Evolutionary conservation across 2,329 filamentous ascomycete species (phyloP), one percentile per base, ranked within the genome.

Genomic region (Aspergillus sp.): DNA sequence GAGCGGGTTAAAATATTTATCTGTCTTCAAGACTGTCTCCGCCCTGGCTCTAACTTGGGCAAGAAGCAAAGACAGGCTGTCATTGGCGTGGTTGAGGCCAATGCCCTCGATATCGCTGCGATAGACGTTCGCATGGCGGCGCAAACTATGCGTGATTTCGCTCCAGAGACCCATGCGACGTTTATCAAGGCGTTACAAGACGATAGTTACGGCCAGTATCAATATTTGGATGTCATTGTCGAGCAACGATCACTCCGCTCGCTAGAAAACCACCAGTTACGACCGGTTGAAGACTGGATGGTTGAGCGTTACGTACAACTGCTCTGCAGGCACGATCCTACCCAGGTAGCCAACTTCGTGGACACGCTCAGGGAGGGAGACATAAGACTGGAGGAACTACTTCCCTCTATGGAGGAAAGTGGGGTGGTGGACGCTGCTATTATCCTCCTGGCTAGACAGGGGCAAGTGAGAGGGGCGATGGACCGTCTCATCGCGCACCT

Each of bases 381-480:
- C 69, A 77, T 99, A 27, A 84, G 87, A 23, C 82, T 99, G 0
- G 90, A 95, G 12, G 84, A 86, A 52, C 82, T 99, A 1, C 80
- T 99, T 7, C 92, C 93, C 4, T 87, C 88, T 0, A 91, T 99
- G 81, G 96, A 99, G 73, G 85, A 89, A 61, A 92, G 88, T 43
- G 93, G 93, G 1, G 90, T 95, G 5, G 86, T 99, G 46, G 95
- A 99, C 77, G 96, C 93, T 4, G 93, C 92, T 1, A 90, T 99
- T 6, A 86, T 96, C 2, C 81, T 99, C 9, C 89, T 99, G 82
- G 91, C 91, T 40, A 86, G 91, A 58, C 92, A 97, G 70, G 95
- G 96, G 0, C 86, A 95, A 67, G 83, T 93, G 12, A 84, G 85
- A 60, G 84, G 89, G 66, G 95, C 92, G 6, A 96, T 99, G 89